Conservation (phyloP, 2,329 filamentous ascomycete genomes). For the Scytalidium lignicola region DNA sequence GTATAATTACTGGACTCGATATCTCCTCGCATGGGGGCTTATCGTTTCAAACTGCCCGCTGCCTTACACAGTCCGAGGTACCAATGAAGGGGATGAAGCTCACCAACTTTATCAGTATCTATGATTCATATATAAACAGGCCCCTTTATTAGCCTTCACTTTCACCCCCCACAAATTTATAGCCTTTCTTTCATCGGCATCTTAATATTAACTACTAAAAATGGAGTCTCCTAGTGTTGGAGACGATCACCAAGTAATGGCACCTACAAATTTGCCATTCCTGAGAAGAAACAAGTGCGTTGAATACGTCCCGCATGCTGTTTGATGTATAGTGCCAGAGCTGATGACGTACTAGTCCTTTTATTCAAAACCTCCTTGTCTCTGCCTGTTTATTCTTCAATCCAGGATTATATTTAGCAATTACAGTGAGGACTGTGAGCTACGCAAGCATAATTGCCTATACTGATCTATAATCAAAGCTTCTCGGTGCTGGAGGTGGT, state of each 20-base stretch:
- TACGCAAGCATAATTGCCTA: background rate
- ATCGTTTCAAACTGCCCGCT: background rate
- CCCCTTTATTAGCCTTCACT: background rate
- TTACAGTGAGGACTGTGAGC: background rate
- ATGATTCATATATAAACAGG: background rate
- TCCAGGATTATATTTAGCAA: background rate
- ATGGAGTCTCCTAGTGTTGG: background rate
- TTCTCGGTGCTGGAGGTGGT: slow-evolving; percentile 1
- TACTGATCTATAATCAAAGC: background rate
- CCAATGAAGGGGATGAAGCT: background rate
- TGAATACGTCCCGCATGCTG: background rate
- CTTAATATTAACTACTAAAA: background rate
- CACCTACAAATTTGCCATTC: background rate
- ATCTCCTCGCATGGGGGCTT: background rate
- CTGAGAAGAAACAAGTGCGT: background rate
- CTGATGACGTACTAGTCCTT: background rate
- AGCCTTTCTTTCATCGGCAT: background rate
- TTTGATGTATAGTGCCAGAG: background rate
- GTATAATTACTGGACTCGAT: background rate
- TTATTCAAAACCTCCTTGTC: background rate
- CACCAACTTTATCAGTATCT: background rate
- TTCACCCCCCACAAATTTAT: background rate
- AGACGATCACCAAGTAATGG: background rate
- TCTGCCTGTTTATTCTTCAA: background rate
- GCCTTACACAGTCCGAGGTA: background rate